Percentiles rank a stretch among this genome's conserved stretches.
Evolutionary conservation across 305 asterid genomes (phyloP).

Genomic region (Salvia sclarea): DNA sequence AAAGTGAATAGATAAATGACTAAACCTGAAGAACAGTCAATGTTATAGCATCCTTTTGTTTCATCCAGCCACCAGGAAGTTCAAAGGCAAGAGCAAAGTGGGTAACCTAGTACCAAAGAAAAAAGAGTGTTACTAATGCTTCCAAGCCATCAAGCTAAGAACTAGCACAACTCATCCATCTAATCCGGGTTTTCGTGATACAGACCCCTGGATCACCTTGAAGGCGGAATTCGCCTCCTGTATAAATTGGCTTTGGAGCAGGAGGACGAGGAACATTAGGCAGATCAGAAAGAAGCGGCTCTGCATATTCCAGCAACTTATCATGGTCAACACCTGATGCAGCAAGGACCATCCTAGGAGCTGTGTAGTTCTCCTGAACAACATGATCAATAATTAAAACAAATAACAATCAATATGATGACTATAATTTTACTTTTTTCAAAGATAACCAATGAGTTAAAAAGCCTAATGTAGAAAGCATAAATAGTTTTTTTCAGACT

Average conservation of each 20-base stretch:
- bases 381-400: constrained; percentile 25
- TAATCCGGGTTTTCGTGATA: constrained; percentile 27
- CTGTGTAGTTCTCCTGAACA: constrained; percentile 72
- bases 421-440: not conserved
- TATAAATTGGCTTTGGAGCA: constrained; percentile 65
- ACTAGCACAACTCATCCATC: constrained; percentile 9
- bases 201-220: constrained; percentile 81
- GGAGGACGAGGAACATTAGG: constrained; percentile 42
- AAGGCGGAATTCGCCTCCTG: constrained; percentile 85
- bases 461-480: not conserved
- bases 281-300: constrained; percentile 79
- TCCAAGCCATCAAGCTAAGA: constrained; percentile 17
- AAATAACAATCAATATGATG: constrained; percentile 17
- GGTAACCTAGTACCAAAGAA: constrained; percentile 46
- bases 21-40: constrained; percentile 86
- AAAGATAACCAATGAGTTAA: not conserved
- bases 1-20: constrained; percentile 2
- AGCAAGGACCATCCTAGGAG: constrained; percentile 83
- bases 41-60: constrained; percentile 62
- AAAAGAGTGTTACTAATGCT: not conserved
- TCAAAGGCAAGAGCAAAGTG: constrained; percentile 96
- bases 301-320: constrained; percentile 65
- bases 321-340: constrained; percentile 92
- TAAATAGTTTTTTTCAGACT: constrained; percentile 28
- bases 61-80: constrained; percentile 86